These are phyloP conservation scores for Lanmaoa rubissima DNA, from an alignment of 768 basidiomycete genomes.

Conservation along the genomic window DNA sequence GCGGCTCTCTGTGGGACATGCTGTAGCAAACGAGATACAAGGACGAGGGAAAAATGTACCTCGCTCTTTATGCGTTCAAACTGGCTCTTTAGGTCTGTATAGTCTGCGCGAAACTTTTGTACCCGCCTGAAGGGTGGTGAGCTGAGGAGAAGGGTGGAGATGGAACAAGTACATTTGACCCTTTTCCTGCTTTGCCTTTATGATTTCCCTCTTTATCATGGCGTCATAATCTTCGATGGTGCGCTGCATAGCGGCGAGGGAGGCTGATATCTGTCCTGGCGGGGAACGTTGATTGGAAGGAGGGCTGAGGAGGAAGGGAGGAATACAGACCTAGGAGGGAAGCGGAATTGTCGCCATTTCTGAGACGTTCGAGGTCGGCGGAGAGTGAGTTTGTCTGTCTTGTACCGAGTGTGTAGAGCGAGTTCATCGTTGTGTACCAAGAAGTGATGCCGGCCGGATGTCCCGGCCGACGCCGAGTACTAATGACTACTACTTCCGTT, in stretches of 20 bases:
- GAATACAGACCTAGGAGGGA: constrained; percentile 74
- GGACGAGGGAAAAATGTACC: constrained; percentile 19
- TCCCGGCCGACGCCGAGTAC: constrained; percentile 7
- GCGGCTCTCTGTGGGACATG: constrained; percentile 49
- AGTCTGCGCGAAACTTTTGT: constrained; percentile 87
- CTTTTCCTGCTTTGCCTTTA: constrained; percentile 95
- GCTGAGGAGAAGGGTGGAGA: constrained; percentile 1
- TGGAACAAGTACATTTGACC: constrained; percentile 68
- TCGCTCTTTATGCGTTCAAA: constrained; percentile 78
- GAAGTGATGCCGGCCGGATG: constrained; percentile 12
- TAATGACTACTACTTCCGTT: constrained; percentile 37
- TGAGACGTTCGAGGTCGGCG: constrained; percentile 80
- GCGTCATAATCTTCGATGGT: constrained; percentile 97
- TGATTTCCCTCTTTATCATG: constrained; percentile 95
- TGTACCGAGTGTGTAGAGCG: constrained; percentile 89
- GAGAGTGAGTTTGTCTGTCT: constrained; percentile 88
- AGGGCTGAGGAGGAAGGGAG: background rate
- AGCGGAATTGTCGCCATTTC: constrained; percentile 76
- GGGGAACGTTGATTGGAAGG: constrained; percentile 18
- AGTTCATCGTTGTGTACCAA: constrained; percentile 68
- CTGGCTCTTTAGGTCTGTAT: constrained; percentile 74
- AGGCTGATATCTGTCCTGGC: constrained; percentile 97
- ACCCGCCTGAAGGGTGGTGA: constrained; percentile 62
- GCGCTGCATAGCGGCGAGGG: constrained; percentile 88
- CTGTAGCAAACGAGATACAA: background rate